A percentile compares a stretch with the other conserved stretches of the same genome.
Evolutionary conservation across 1,284 basidiomycete species (phyloP).

Genomic region (Cutaneotrichosporon sp.): DNA sequence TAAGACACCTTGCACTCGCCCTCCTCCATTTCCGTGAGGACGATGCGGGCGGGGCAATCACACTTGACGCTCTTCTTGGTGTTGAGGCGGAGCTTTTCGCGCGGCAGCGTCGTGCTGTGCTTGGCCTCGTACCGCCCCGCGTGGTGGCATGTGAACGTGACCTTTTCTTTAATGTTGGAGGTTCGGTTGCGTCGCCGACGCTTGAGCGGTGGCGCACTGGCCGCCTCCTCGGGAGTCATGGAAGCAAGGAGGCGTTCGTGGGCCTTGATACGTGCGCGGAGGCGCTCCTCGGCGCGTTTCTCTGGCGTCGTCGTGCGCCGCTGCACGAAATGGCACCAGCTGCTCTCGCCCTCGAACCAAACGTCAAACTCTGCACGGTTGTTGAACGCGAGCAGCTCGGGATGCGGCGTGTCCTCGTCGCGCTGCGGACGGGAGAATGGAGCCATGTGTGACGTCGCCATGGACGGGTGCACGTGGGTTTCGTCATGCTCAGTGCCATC

Average conservation of each 20-base stretch:
- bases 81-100: slow-evolving; percentile 39
- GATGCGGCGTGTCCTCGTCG: slow-evolving; percentile 33
- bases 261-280: slow-evolving; percentile 37
- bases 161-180: slow-evolving; percentile 36
- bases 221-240: slow-evolving; percentile 36
- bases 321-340: slow-evolving; percentile 48
- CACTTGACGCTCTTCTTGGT: slow-evolving; percentile 47
- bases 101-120: slow-evolving; percentile 35
- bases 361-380: slow-evolving; percentile 30
- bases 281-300: slow-evolving; percentile 41
- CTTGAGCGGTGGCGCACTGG: slow-evolving; percentile 34
- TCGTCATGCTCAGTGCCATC: slow-evolving; percentile 1
- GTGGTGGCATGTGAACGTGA: slow-evolving; percentile 46
- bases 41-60: slow-evolving; percentile 39
- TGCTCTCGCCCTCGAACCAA: slow-evolving; percentile 41
- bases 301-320: slow-evolving; percentile 42
- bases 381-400: slow-evolving; percentile 27
- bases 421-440: slow-evolving; percentile 31
- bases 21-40: slow-evolving; percentile 38
- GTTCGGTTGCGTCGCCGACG: slow-evolving; percentile 35
- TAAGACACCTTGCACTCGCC: slow-evolving; percentile 38
- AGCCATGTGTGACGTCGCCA: slow-evolving; percentile 20
- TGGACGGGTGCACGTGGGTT: neutral
- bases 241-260: slow-evolving; percentile 29
- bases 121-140: slow-evolving; percentile 40